Conservation (phyloP, 1,284 basidiomycete genomes). For the Cystobasidiaceae sp. region DNA sequence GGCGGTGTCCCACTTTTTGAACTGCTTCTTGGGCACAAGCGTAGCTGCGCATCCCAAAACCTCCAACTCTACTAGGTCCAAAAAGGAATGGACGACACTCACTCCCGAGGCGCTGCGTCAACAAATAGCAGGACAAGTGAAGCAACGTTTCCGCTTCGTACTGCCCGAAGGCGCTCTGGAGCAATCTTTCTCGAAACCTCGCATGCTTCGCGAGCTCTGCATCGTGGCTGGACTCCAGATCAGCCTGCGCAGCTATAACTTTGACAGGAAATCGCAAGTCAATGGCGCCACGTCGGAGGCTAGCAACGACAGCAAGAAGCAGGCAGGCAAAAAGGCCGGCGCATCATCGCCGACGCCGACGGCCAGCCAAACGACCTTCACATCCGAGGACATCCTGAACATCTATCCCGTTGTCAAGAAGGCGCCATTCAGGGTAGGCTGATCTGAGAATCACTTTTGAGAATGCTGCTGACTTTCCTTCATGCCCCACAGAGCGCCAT, state of each 20-base stretch:
- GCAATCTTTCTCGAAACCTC: constrained; percentile 47
- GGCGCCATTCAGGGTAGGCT: constrained; percentile 49
- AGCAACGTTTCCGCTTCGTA: constrained; percentile 52
- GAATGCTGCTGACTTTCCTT: constrained; percentile 8
- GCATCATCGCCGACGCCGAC: constrained; percentile 35
- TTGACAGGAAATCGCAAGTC: constrained; percentile 40
- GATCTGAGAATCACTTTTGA: not conserved
- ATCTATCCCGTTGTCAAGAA: constrained; percentile 54
- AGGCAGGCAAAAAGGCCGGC: constrained; percentile 46
- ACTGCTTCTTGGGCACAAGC: constrained; percentile 54
- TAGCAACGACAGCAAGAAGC: constrained; percentile 30
- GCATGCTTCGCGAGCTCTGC: constrained; percentile 54
- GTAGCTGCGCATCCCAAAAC: constrained; percentile 50
- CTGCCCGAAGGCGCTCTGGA: constrained; percentile 49
- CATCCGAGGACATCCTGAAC: constrained; percentile 53
- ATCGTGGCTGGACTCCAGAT: constrained; percentile 55
- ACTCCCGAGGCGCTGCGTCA: constrained; percentile 51
- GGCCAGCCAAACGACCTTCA: constrained; percentile 48
- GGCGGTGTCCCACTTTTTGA: constrained; percentile 56
- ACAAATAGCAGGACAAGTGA: constrained; percentile 49
- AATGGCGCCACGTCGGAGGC: constrained; percentile 29
- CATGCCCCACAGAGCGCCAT: constrained; percentile 47
- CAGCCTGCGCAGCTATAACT: constrained; percentile 51
- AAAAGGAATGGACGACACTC: constrained; percentile 49
- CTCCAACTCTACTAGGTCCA: constrained; percentile 44